Evolutionary conservation across 176 grass and related monocot genomes (phyloP), one percentile per base, ranked within the genome.

Genomic region (Avena insularis): DNA sequence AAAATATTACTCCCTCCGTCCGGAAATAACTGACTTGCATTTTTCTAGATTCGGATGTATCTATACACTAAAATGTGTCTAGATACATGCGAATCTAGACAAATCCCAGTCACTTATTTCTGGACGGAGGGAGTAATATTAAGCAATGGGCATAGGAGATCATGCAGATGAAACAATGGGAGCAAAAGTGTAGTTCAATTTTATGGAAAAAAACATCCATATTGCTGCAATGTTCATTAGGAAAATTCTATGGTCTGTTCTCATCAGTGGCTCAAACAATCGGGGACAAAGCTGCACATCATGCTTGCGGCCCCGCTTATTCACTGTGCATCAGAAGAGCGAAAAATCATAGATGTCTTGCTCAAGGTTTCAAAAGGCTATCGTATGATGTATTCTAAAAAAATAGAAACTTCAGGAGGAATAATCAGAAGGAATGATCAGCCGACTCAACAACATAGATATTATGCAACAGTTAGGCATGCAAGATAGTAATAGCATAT

Each of bases 401-500:
- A 67, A 45, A 53, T 29, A 23, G 51, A 72, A 85, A 27, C 3
- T 83, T 75, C 46, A 36, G 74, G 75, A 27, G 55, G 25, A 38
- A 85, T 74, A 13, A 60, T 68, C 29, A 45, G 74, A 80, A 27
- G 55, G 25, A 38, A 85, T 74, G 19, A 60, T 68, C 45, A 54
- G 16, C 60, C 17, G 47, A 36, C 29, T 75, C 1, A 40, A 46
- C 81, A 87, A 23, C 31, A 80, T 46, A 72, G 29, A 84, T 63
- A 60, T 51, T 71, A n/a, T 71, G 54, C 7, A 29, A 38, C 8
- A 79, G 66, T 43, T 71, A 40, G 38, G 20, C 54, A 62, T 20
- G 25, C 74, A 88, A 88, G 14, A 88, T 20, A 80, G 54, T 40
- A 50, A 35, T 65, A 64, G 53, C 63, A 86, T 58, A 21, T 79